Conservation (phyloP, 257 asterid species). For the Ilex aquifolium region DNA sequence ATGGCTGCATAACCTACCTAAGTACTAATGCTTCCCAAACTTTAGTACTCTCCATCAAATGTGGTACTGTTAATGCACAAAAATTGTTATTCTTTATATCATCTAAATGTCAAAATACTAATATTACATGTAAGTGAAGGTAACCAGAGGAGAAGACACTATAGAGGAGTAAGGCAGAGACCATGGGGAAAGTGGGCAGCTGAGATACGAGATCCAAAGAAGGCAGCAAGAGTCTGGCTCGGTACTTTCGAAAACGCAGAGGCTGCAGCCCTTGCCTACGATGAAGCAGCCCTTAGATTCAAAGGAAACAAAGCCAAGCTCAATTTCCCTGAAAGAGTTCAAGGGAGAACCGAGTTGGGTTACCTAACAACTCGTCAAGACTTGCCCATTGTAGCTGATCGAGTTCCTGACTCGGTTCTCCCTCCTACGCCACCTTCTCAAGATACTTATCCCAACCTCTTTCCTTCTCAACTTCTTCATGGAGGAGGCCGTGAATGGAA, state of each 20-base stretch:
- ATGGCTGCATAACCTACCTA: too few species aligned
- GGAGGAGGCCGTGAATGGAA: too few species aligned
- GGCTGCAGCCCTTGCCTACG: slow-evolving; percentile 14
- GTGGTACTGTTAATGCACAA: too few species aligned
- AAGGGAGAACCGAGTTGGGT: slow-evolving; percentile 10
- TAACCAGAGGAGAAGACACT: slow-evolving; percentile 3
- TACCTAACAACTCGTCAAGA: slow-evolving; percentile 7
- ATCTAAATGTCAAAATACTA: too few species aligned
- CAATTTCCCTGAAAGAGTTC: slow-evolving; percentile 13
- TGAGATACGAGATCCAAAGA: slow-evolving; percentile 14
- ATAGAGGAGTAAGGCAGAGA: slow-evolving; percentile 14
- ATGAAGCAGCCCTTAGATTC: slow-evolving; percentile 15
- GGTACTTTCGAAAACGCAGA: slow-evolving; percentile 15
- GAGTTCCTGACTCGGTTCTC: not conserved
- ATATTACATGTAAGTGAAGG: too few species aligned
- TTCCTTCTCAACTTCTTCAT: too few species aligned
- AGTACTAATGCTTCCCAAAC: too few species aligned
- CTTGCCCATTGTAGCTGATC: not conserved
- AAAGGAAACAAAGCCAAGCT: slow-evolving; percentile 17
- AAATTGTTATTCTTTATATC: too few species aligned
- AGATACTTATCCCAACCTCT: too few species aligned
- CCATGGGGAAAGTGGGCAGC: slow-evolving; percentile 14
- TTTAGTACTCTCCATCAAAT: too few species aligned
- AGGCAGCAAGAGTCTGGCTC: slow-evolving; percentile 12
- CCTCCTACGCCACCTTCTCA: too few species aligned